Base-by-base conservation (phyloP, 176 grass and related monocot species). In the Elymus sibiricus region DNA sequence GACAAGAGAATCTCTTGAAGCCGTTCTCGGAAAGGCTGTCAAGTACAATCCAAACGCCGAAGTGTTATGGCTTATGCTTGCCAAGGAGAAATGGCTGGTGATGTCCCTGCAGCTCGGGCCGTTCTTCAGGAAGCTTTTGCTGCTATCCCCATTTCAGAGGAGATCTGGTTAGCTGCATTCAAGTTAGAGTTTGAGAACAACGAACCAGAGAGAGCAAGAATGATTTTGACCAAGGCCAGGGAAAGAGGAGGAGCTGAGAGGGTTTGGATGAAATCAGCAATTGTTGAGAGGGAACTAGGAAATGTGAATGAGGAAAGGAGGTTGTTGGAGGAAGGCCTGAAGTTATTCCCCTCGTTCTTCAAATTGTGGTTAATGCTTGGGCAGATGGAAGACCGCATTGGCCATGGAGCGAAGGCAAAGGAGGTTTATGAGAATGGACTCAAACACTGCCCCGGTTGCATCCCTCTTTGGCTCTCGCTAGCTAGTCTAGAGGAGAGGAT, bases 121-220 rank as follows among this genome's bases (percentile, higher is more conserved):
- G 93, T 98, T 91, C 92, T 98, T 26, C 95, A 95, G 84, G 95
- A 98, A 90, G 95, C 95, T 76, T 95, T 95, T 79, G 92, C 92
- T 24, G 91, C 93, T 77, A 93, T 98, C 44, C 95, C 95, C 21
- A 90, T 93, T 87, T 98, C 95, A 60, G 95, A 98, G 77, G 95
- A 98, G 87, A 93, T 98, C 68, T 95, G 95, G 95, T 80, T 98
- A 70, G 95, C 95, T 37, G 95, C 95, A 43, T 98, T 98, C 85
- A 98, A 98, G 86, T 83, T 98, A 25, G 95, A 98, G 76, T 98
- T 98, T 80, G 95, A 98, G 89, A 98, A 95, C 82, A 88, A 98
- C 51, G 95, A 98, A 78, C 95, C 92, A 21, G 91, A 95, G 82
- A 98, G 95, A 93, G 95, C 95, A 84, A 95, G 92, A 77, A 91